Evolutionary conservation across 208 protist genomes (phyloP), one percentile per base, ranked within the genome.

Genomic region (Acanthamoeba lenticulata): DNA sequence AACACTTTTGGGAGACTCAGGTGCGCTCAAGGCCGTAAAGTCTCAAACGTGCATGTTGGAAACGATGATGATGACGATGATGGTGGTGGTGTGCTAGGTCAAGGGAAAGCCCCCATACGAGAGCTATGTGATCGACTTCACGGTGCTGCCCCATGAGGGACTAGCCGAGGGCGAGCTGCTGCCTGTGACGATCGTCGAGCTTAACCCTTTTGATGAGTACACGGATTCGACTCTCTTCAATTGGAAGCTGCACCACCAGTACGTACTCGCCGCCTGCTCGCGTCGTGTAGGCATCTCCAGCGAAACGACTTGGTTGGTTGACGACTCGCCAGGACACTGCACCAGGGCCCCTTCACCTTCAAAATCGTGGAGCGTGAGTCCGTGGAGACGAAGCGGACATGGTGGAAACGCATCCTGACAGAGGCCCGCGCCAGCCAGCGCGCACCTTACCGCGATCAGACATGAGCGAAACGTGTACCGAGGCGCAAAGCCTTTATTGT

Each of bases 101-200:
- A 93, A 93, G 40, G 89, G 65, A 21, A 81, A 81, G n/a, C 57
- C 65, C 3, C 89, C 89, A 1, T 93, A 83, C 44, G 65, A 93
- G n/a, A 83, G 62, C 44, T 93, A 93, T 38, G 65, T 83, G 40
- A 81, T 93, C 65, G 89, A 93, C 36, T 93, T 93, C 49, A 81
- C 89, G 1, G 65, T 91, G 29, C 47, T 91, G 7, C 85, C 85
- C 0, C 85, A 72, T 11, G 29, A 15, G 5, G 34, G 44, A 3
- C 40, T 69, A 34, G 85, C 24, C 6, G 85, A 91, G 17, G 55
- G 36, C 29, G 85, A 69, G 44, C 55, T 91, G 24, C 60, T 91
- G 85, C 85, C 85, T 4, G 85, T 91, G n/a, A 69, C 85, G 2
- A 69, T 91, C 6, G 52, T 91, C 0, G 85, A 91, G 85, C 85